Evolutionary conservation across 2,329 filamentous ascomycete species (phyloP), one percentile per base, ranked within the genome.

Genomic region (Xylariaceae sp.): DNA sequence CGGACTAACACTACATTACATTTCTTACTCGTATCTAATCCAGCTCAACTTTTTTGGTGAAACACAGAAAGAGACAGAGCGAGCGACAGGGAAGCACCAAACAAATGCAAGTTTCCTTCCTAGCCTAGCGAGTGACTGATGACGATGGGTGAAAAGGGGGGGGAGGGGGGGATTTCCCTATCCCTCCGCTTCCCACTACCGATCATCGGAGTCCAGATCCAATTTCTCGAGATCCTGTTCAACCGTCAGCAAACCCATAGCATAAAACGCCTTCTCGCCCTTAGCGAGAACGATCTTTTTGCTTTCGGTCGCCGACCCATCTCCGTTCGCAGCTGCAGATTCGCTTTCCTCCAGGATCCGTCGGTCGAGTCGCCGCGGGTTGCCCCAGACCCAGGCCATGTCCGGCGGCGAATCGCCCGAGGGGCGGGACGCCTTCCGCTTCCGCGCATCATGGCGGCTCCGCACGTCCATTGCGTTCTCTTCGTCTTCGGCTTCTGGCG

Each of bases 211-310:
- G 49, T 80, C 78, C 47, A 89, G 68, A 58, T 83, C 82, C 67
- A 90, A 73, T 66, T 77, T 79, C 63, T 85, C 80, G 64, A 94
- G 78, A 72, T 95, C 90, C 58, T 88, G 83, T 68, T 95, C 89
- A n/a, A 90, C 81, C 2, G 85, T 86, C 62, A 96, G 74, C 59
- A 96, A 70, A 0, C 92, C 92, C 71, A 95, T 80, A 1, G 90
- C 91, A 76, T 88, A 92, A 67, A 87, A 85, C 2, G 88, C 79
- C 66, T 85, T 80, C 67, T 89, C 84, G 7, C 79, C 80, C 64
- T 82, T 80, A 51, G 82, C 82, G n/a, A 88, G 75, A 18, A 87
- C 81, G 9, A 92, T 68, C 64, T 76, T 73, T 52, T 64, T 60
- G 45, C 48, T 35, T n/a, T 61, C 56, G 7, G n/a, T 39, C n/a